Evolutionary conservation across 2,329 filamentous ascomycete species (phyloP), one percentile per base, ranked within the genome.

Genomic region (Alternaria incomplexa): DNA sequence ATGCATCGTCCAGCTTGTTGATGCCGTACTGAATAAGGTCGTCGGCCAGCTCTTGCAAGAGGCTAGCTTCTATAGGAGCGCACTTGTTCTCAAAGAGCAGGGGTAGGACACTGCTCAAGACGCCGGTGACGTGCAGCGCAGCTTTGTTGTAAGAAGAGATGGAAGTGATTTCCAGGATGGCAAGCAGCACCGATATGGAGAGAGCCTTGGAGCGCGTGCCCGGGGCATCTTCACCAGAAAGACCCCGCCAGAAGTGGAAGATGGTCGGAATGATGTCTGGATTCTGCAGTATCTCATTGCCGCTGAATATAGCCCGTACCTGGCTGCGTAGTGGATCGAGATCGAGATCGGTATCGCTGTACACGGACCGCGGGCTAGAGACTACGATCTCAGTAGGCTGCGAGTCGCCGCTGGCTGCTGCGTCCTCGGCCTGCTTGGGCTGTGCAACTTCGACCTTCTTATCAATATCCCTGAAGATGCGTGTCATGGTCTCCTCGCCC

Each of bases 1-100:
- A 90, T 15, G 93, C 92, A 82, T 97, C 93, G 48, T 92, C 88
- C n/a, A 97, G 86, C 63, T 86, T 86, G 73, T 90, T 91, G 69
- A 97, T 87, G 20, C 96, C 95, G 65, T 96, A 85, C 61, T 88
- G 83, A 83, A 93, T 88, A 75, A 96, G 81, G 78, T 85, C 85
- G 67, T 86, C 86, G 73, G 91, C 94, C 25, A 97, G 84, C 22
- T 87, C 83, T 67, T 90, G 83, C 20, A 93, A 86, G 13, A 89
- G 66, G 47, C 63, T 57, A 32, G 73, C 67, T 62, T 79, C 74
- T 4, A 67, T 58, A 8, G 71, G 64, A 20, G 70, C 73, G 51
- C 75, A 79, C 45, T 74, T 74, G 64, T 78, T 70, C 13, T 79
- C 77, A 48, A 80, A 77, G 8, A 81, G 64, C 13, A 79, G 53